Base-by-base conservation (phyloP, 1,284 basidiomycete species). In the Vanrija sp. region DNA sequence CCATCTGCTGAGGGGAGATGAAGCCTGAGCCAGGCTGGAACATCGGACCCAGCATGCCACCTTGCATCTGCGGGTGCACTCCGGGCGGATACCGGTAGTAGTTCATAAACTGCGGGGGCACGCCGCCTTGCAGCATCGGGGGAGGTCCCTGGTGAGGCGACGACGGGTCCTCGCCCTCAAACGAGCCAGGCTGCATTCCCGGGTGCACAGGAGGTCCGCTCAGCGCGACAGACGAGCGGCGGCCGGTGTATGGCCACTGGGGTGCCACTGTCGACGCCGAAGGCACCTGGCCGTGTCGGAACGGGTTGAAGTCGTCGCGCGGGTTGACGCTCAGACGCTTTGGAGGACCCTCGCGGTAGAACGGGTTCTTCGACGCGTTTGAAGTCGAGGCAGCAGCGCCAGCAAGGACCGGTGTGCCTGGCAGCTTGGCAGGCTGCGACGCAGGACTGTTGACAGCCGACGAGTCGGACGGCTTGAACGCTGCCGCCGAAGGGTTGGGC, bases 241-340 rank as follows among this genome's bases (percentile, higher is more conserved):
- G 91, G 67, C 92, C 92, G 63, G 78, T 87, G 78, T 89, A 95
- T 25, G 88, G 88, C 93, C 92, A 96, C 62, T 83, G 80, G 1
- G 88, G 81, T 21, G 80, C 87, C 62, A 91, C 82, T 64, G 83
- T 81, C 23, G 82, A 77, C 12, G 91, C 84, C 57, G 89, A 87
- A 7, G 81, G 82, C 52, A 91, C 85, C 53, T 57, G 59, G 34
- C 59, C 55, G 67, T 86, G 83, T 78, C 92, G 91, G 67, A 71
- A 94, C 25, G 92, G 90, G 76, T 93, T 95, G 74, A 96, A 97
- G 68, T 96, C 93, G 65, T 94, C 89, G 76, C 92, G 89, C 66
- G 92, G 82, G 69, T 91, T 87, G 43, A 91, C 84, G 19, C 83
- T 80, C 76, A 88, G 87, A 81, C 91, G 90, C 72, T 87, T 83